A percentile compares a stretch with the other conserved stretches of the same genome.
phyloP scores from a whole-genome alignment of 169 alveolate species.

The Miamiensis avidus region DNA sequence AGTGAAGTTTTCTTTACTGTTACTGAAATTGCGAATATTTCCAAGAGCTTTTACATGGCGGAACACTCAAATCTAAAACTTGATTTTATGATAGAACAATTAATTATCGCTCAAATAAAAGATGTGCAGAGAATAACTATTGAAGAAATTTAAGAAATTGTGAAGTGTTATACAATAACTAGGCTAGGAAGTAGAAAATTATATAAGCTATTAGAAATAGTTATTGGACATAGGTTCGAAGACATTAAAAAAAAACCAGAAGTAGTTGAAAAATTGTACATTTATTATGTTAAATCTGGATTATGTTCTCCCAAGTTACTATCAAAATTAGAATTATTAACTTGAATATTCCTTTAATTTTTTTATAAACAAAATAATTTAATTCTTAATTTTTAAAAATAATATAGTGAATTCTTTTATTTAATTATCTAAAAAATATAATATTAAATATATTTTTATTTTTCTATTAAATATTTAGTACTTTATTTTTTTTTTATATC shows the following conservation, averaged over 20 bases:
- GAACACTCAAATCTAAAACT: conserved; percentile 6
- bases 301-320: conserved; percentile 1
- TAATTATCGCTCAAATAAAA: neutral
- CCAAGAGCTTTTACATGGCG: neutral
- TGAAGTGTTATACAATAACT: conserved; percentile 6
- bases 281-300: conserved; percentile 7
- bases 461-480: no score
- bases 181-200: conserved; percentile 13
- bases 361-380: no score
- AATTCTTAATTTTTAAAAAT: no score
- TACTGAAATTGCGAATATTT: conserved; percentile 6
- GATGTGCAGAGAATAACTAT: conserved; percentile 12
- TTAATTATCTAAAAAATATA: no score
- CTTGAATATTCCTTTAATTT: no score
- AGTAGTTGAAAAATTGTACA: neutral
- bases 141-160: conserved; percentile 18
- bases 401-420: no score
- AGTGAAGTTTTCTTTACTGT: neutral
- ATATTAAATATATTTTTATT: no score
- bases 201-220: conserved; percentile 18
- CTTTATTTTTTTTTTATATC: no score
- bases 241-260: conserved; percentile 5
- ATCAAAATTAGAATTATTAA: neutral
- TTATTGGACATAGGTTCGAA: conserved; percentile 20
- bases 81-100: neutral